Evolutionary conservation across 1,139 yeast genomes (phyloP).

Genomic region (Blastobotrys proliferans): DNA sequence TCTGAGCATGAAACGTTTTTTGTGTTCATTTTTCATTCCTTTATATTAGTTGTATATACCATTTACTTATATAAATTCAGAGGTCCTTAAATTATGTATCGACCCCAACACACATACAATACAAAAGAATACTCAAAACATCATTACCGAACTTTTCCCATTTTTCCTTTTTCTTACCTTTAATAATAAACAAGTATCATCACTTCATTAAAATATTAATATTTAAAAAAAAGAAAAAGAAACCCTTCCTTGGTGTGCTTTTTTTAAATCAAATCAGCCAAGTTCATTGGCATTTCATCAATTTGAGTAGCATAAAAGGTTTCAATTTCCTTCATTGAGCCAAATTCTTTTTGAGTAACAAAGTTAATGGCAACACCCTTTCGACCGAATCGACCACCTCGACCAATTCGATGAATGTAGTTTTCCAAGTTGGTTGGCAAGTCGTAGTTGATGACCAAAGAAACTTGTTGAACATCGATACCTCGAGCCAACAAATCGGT

Average conservation of each 20-base stretch:
- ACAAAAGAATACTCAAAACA: too few species aligned
- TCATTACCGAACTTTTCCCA: constrained; percentile 2
- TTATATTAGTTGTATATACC: too few species aligned
- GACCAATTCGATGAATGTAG: constrained; percentile 89
- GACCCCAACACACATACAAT: too few species aligned
- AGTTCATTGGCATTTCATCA: constrained; percentile 81
- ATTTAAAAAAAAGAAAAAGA: not conserved
- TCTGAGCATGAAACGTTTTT: too few species aligned
- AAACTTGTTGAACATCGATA: constrained; percentile 96
- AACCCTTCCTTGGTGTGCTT: not conserved
- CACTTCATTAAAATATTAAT: not conserved
- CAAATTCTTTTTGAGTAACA: constrained; percentile 65
- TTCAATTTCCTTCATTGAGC: constrained; percentile 64
- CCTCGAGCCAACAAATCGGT: constrained; percentile 99
- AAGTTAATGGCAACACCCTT: constrained; percentile 93
- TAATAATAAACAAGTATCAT: too few species aligned
- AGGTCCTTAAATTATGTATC: too few species aligned
- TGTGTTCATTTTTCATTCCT: too few species aligned
- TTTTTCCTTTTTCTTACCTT: constrained; percentile 1
- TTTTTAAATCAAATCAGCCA: constrained; percentile 17
- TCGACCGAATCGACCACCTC: constrained; percentile 94
- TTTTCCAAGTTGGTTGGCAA: constrained; percentile 81
- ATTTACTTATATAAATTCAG: too few species aligned
- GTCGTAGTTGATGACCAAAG: constrained; percentile 89
- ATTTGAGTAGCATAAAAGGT: constrained; percentile 72